Percentiles rank a stretch among this genome's conserved stretches.
These are phyloP conservation scores for Chrysoporthe deuterocubensis DNA, from an alignment of 2,329 filamentous ascomycete genomes.

Conservation along the genomic window DNA sequence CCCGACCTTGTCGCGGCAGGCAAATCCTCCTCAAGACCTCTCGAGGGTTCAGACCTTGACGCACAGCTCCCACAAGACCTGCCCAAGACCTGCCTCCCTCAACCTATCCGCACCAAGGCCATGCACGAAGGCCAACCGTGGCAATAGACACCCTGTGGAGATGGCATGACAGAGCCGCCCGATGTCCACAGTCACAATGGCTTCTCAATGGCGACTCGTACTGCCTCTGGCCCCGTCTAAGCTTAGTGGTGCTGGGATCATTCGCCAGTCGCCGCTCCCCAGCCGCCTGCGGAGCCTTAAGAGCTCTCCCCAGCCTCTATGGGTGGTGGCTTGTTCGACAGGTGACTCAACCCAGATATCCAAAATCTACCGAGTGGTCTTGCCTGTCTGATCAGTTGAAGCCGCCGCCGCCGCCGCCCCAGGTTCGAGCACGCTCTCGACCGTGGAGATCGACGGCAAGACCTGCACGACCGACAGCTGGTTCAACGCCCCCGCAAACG, in stretches of 20 bases:
- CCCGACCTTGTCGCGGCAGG: conserved; percentile 3
- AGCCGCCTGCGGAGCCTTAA: conserved; percentile 10
- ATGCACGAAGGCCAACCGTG: background rate
- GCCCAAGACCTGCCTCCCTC: background rate
- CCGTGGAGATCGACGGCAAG: conserved; percentile 64
- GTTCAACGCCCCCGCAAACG: conserved; percentile 81
- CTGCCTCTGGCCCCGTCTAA: conserved; percentile 16
- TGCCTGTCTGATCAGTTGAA: conserved; percentile 30
- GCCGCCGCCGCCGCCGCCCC: conserved; percentile 23
- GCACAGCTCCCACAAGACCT: background rate
- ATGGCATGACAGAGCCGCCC: conserved; percentile 21
- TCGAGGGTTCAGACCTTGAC: background rate
- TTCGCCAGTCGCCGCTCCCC: conserved; percentile 8
- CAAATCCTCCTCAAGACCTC: background rate
- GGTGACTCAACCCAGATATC: conserved; percentile 24
- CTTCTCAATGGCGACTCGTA: conserved; percentile 24
- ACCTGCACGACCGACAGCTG: conserved; percentile 73
- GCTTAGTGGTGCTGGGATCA: conserved; percentile 4
- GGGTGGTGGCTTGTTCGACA: conserved; percentile 25
- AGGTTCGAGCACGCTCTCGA: conserved; percentile 30
- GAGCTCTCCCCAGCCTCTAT: conserved; percentile 1
- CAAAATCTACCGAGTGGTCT: background rate
- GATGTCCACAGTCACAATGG: conserved; percentile 21
- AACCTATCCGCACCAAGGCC: background rate
- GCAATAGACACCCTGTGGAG: background rate